phyloP scores from a whole-genome alignment of 176 grass and related monocot species.

The Puccinellia tenuiflora region DNA sequence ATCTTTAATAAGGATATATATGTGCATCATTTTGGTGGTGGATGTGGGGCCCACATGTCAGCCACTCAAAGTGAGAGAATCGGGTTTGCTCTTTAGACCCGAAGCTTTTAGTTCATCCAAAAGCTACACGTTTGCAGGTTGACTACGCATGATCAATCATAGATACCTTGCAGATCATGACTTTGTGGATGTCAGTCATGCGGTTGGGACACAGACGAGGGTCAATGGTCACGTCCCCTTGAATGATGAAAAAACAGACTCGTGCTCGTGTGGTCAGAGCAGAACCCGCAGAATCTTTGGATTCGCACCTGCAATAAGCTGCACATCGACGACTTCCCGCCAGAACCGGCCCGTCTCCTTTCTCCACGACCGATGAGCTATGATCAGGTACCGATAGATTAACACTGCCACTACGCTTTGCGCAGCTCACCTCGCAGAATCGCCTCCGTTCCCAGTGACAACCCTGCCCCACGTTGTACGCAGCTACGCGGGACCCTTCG shows the following conservation, averaged over 20 bases:
- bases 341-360: constrained; percentile 13
- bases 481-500: neutral
- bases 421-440: neutral
- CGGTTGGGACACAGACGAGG: no score
- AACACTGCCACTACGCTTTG: neutral
- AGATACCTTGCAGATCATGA: no score
- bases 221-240: neutral
- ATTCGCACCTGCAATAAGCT: neutral
- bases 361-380: constrained; percentile 14
- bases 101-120: no score
- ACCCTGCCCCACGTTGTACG: neutral
- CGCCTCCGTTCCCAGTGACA: neutral
- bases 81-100: no score
- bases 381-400: neutral
- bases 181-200: no score
- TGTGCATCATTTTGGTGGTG: no score
- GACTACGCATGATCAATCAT: no score
- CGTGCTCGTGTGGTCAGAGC: constrained; percentile 20
- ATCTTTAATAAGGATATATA: no score
- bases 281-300: constrained; percentile 9
- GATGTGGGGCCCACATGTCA: no score
- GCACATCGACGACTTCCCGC: constrained; percentile 24
- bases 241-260: constrained; percentile 2
- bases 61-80: no score
- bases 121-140: no score